Evolutionary conservation across 345 rosid genomes (phyloP), one percentile per base, ranked within the genome.

Genomic region (Leavenworthia alabamica): DNA sequence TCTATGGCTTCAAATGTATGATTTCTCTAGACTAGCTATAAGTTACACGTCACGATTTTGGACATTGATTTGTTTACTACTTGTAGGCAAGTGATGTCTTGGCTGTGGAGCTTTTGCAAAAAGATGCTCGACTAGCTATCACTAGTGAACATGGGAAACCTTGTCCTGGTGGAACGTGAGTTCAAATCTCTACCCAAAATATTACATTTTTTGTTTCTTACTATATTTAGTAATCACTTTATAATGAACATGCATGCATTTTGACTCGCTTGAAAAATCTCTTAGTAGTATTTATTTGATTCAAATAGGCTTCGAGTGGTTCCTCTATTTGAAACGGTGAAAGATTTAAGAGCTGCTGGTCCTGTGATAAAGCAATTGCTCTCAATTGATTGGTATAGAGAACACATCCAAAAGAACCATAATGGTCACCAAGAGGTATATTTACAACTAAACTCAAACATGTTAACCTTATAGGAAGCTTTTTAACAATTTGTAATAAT

Each of bases 1-100:
- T 93, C 99, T 31, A 89, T 93, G 99, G 97, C 99, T 71, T 93
- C 97, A 71, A 82, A 92, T 79, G 98, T 90, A 83, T 58, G 72
- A 10, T 33, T 59, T 47, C 42, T 70, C 15, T 16, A 24, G 33
- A 62, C 14, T 54, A 26, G 27, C 32, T 46, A 32, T 53, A 14
- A 32, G 26, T 54, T 41, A 16, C 3, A 26, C 3, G 31, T 39
- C 32, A 48, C 7, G 6, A 48, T 13, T 3, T 48, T n/a, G 2
- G 2, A 13, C 4, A 13, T 13, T 27, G 7, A 3, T 72, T 69
- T 28, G 40, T 14, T 68, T 76, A 61, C 31, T 9, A 14, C 20
- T 61, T 28, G 72, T 73, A 88, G 96, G 96, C 98, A 52, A 92
- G 97, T 60, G 98, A 92, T 74, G 97, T 89, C 66, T 84, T 92